Base-by-base conservation (phyloP, 257 asterid species). In the Cordia subcordata region DNA sequence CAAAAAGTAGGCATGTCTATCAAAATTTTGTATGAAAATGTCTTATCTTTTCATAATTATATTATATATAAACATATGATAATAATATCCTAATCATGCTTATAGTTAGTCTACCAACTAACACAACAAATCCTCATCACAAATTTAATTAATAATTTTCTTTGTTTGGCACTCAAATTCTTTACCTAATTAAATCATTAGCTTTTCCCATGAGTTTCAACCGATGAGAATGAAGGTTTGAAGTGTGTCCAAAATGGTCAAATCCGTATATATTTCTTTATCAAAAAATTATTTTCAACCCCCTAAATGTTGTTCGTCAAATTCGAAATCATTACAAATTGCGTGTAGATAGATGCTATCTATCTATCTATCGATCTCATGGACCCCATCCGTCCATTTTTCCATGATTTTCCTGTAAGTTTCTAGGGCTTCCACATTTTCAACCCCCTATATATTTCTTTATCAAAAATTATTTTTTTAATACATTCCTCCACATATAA, bases 301-400 rank as follows among this genome's bases (percentile, higher is more conserved):
- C n/a, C 38, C 60, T 56, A 40, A 61, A 8, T 33, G 42, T 47
- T 13, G 49, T 55, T 15, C 71, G 63, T 67, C 42, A 12, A 19
- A 10, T 42, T 38, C 49, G 58, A 68, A 47, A 68, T 61, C 60
- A 68, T 69, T 63, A 17, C 54, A 47, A 63, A 32, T 60, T 61
- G 52, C 72, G 72, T 71, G 47, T 50, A 32, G 64, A 49, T n/a
- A 71, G 32, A 17, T 19, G 62, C 19, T 53, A 61, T 51, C 68
- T 32, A 42, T 15, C 16, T 3, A 15, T 58, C 19, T 53, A 61
- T 51, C 68, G 19, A 42, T 15, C 16, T 3, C 22, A 57, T 20
- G 9, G 17, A 61, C 20, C 35, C 35, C 35, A 27, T 27, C n/a
- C n/a, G n/a, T n/a, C n/a, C 3, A 27, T 27, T 27, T 27, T 27